Evolutionary conservation across 2,329 filamentous ascomycete genomes (phyloP).

Genomic region (Elsinoe ampelina): DNA sequence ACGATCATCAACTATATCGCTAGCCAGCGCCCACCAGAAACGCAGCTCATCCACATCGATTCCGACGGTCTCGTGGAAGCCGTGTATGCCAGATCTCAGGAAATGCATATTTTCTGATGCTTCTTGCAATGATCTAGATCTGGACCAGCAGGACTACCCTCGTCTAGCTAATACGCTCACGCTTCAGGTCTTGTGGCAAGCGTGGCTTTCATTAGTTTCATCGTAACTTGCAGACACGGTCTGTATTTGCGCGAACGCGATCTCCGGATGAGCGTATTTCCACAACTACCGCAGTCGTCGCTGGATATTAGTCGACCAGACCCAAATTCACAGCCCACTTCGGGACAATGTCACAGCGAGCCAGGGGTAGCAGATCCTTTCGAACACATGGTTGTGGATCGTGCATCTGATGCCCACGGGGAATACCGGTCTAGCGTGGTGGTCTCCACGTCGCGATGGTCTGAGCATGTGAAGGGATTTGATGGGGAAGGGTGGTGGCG

Average conservation of each 20-base stretch:
- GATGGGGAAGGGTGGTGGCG: neutral
- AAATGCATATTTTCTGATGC: conserved; percentile 22
- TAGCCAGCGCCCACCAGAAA: conserved; percentile 29
- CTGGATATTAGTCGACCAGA: neutral
- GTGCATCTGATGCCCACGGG: neutral
- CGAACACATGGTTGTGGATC: neutral
- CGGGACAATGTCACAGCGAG: neutral
- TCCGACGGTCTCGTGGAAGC: conserved; percentile 32
- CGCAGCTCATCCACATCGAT: conserved; percentile 32
- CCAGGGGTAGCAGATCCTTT: neutral
- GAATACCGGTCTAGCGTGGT: neutral
- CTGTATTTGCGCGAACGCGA: neutral
- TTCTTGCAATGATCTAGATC: neutral
- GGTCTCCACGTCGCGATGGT: neutral
- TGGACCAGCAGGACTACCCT: neutral
- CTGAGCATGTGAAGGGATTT: neutral
- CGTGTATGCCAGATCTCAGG: conserved; percentile 31
- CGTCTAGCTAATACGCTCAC: neutral
- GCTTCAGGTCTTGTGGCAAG: neutral
- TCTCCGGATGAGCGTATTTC: neutral
- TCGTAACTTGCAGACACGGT: neutral
- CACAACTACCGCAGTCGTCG: neutral
- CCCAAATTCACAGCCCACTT: neutral
- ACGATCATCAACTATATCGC: conserved; percentile 23
- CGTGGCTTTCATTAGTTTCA: neutral